A percentile compares a stretch with the other conserved stretches of the same genome.
Evolutionary conservation across 208 protist genomes (phyloP).

Genomic region (Crithidia brevicula): DNA sequence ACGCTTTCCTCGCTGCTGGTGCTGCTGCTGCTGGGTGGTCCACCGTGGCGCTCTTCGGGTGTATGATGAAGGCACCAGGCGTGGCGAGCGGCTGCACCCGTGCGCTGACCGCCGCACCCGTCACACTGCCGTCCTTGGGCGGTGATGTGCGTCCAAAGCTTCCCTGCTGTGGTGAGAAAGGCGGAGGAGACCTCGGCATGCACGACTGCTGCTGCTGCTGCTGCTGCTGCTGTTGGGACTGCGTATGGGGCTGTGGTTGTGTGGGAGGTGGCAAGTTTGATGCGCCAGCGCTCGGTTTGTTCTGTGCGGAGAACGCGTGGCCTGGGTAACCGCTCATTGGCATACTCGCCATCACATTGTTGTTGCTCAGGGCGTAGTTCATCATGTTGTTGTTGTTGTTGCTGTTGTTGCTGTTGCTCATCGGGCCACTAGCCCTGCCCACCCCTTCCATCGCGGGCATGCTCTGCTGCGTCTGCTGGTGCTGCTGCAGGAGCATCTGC

Average conservation of each 20-base stretch:
- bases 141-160: too few species aligned
- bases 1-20: too few species aligned
- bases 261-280: not conserved
- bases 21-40: not conserved
- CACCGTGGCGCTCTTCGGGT: slow-evolving; percentile 5
- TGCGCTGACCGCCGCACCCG: not conserved
- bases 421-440: not conserved
- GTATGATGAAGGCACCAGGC: slow-evolving; percentile 5
- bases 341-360: not conserved
- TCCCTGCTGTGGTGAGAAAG: too few species aligned
- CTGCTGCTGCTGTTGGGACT: not conserved
- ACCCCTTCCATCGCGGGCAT: too few species aligned
- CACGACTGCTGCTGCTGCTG: not conserved
- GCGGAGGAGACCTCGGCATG: too few species aligned
- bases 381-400: too few species aligned
- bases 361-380: not conserved
- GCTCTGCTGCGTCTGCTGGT: slow-evolving; percentile 19
- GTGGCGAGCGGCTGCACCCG: not conserved
- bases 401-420: not conserved
- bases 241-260: not conserved
- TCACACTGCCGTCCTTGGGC: too few species aligned
- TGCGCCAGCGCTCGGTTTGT: too few species aligned
- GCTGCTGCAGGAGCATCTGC: slow-evolving; percentile 39
- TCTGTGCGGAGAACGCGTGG: not conserved
- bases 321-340: not conserved